Conservation (phyloP, 2,329 filamentous ascomycete genomes). For the Verticillium klebahnii region DNA sequence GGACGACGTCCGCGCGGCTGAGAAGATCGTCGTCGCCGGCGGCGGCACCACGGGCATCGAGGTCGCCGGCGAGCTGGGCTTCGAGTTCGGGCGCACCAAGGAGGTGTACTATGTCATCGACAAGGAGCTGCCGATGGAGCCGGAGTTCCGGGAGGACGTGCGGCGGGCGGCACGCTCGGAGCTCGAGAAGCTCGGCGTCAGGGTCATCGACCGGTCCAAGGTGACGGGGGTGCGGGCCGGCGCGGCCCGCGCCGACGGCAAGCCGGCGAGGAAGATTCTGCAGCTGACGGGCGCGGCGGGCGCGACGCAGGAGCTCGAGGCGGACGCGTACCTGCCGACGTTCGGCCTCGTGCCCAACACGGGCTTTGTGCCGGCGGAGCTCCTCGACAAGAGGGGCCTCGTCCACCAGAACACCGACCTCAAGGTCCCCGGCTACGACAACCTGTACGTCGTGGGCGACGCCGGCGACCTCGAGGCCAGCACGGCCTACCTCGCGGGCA, state of each 20-base stretch:
- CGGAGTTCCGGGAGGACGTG: slow-evolving; percentile 27
- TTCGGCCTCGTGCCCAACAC: slow-evolving; percentile 42
- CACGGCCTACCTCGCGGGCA: slow-evolving; percentile 24
- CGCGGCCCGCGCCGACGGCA: slow-evolving; percentile 18
- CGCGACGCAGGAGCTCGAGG: slow-evolving; percentile 28
- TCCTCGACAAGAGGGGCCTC: slow-evolving; percentile 28
- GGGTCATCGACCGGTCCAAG: slow-evolving; percentile 32
- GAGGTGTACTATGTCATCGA: slow-evolving; percentile 38
- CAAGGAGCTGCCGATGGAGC: slow-evolving; percentile 31
- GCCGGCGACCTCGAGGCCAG: slow-evolving; percentile 33
- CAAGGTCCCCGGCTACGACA: slow-evolving; percentile 26
- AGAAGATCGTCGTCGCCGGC: slow-evolving; percentile 46
- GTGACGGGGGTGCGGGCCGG: slow-evolving; percentile 20
- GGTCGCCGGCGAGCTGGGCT: slow-evolving; percentile 45
- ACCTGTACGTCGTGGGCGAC: slow-evolving; percentile 42
- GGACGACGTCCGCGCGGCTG: slow-evolving; percentile 32
- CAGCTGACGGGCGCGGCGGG: slow-evolving; percentile 28
- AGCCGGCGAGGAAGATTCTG: slow-evolving; percentile 16
- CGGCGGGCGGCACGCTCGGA: slow-evolving; percentile 31
- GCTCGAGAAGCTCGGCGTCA: slow-evolving; percentile 39
- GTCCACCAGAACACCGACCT: slow-evolving; percentile 33
- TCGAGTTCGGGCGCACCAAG: slow-evolving; percentile 41
- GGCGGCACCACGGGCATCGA: slow-evolving; percentile 48
- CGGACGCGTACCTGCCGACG: slow-evolving; percentile 43
- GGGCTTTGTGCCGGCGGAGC: slow-evolving; percentile 30